Evolutionary conservation across 768 basidiomycete species (phyloP).

Genomic region (Pleurotus djamor): DNA sequence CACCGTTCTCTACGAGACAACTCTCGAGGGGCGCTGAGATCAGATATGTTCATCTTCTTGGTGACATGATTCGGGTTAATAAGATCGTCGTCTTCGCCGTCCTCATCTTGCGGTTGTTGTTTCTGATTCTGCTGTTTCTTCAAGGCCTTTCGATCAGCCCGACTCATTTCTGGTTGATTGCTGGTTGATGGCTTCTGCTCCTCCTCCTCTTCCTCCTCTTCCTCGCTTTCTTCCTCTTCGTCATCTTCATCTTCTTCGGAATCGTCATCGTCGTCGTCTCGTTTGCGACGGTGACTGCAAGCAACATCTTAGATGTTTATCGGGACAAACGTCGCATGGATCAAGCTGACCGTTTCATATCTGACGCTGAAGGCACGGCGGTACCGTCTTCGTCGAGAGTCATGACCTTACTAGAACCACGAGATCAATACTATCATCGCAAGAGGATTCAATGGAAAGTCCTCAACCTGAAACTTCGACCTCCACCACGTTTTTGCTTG

Average conservation of each 20-base stretch:
- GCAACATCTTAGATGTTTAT: constrained; percentile 7
- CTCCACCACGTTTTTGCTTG: constrained; percentile 87
- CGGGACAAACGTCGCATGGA: constrained; percentile 6
- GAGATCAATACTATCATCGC: not conserved
- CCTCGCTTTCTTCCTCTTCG: constrained; percentile 39
- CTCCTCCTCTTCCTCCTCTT: constrained; percentile 42
- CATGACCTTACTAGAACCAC: constrained; percentile 51
- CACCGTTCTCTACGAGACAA: constrained; percentile 67
- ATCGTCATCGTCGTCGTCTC: constrained; percentile 27
- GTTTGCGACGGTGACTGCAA: constrained; percentile 23
- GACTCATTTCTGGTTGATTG: constrained; percentile 56
- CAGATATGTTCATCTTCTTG: constrained; percentile 76
- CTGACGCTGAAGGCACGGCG: constrained; percentile 44
- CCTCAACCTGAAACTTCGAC: constrained; percentile 75
- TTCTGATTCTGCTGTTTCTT: constrained; percentile 77
- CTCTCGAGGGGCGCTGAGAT: constrained; percentile 64
- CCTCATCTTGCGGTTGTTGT: constrained; percentile 28
- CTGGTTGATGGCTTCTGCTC: constrained; percentile 29
- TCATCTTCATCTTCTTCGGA: constrained; percentile 38
- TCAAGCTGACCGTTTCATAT: constrained; percentile 40
- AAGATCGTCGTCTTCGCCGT: constrained; percentile 65
- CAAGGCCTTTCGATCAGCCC: constrained; percentile 71
- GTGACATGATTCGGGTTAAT: constrained; percentile 77
- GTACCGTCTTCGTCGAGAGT: constrained; percentile 55
- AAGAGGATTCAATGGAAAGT: not conserved